Conservation (phyloP, 495 filamentous ascomycete genomes). For the Antarctomyces pellizariae region DNA sequence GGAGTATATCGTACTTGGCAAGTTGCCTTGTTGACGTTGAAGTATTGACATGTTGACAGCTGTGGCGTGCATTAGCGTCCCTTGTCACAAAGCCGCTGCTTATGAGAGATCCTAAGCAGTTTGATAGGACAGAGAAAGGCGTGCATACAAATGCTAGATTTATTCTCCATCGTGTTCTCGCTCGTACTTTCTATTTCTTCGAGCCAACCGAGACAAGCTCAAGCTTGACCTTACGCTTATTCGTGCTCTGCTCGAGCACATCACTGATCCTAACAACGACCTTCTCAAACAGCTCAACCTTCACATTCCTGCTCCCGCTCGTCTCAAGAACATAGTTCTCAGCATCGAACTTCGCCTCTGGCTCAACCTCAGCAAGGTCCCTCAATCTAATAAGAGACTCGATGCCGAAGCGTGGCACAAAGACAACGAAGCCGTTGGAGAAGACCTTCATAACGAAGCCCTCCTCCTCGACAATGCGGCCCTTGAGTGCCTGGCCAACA, state of each 20-base stretch:
- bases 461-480: constrained; percentile 54
- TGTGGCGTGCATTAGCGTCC: no score
- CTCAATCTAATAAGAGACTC: constrained; percentile 70
- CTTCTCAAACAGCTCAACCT: constrained; percentile 71
- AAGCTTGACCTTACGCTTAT: constrained; percentile 73
- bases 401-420: constrained; percentile 87
- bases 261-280: constrained; percentile 73
- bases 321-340: constrained; percentile 54
- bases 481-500: constrained; percentile 85
- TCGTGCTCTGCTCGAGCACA: constrained; percentile 76
- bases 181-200: no score
- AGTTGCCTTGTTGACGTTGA: no score
- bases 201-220: constrained; percentile 37
- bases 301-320: constrained; percentile 28
- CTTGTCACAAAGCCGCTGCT: no score
- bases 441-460: constrained; percentile 94
- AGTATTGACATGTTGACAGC: no score
- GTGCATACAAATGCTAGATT: no score
- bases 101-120: no score
- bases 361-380: constrained; percentile 56
- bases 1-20: no score
- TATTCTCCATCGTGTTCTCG: no score
- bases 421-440: constrained; percentile 86
- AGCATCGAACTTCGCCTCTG: constrained; percentile 55
- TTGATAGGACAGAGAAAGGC: no score